Evolutionary conservation across 192 early-diverging fungal species (phyloP).

Genomic region (Coemansia sp.): DNA sequence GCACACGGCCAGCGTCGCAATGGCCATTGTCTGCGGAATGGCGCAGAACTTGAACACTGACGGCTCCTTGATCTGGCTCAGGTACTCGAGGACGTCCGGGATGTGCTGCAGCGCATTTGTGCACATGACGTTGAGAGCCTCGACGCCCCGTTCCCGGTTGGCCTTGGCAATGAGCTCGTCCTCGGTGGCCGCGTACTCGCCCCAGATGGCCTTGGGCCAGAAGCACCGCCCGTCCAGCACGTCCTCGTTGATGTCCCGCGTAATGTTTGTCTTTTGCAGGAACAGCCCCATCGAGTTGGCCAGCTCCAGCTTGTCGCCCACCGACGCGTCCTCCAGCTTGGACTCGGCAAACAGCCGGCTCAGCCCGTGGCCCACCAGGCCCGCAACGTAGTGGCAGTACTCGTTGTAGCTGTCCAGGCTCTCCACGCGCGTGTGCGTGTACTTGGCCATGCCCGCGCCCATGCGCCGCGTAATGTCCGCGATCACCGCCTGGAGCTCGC

Average conservation of each 20-base stretch:
- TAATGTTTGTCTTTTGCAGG: conserved; percentile 98
- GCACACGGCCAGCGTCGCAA: conserved; percentile 80
- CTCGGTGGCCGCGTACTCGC: conserved; percentile 65
- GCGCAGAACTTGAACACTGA: conserved; percentile 91
- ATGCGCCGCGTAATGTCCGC: conserved; percentile 86
- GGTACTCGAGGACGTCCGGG: conserved; percentile 81
- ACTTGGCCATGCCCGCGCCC: conserved; percentile 96
- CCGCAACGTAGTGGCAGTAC: conserved; percentile 97
- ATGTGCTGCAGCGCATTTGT: conserved; percentile 78
- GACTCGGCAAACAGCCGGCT: conserved; percentile 85
- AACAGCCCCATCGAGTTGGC: conserved; percentile 97
- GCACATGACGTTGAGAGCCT: conserved; percentile 85
- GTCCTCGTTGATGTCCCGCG: conserved; percentile 92
- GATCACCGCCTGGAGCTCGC: conserved; percentile 78
- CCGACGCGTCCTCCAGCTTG: conserved; percentile 63
- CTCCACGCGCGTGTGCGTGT: conserved; percentile 57
- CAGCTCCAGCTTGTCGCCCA: conserved; percentile 50
- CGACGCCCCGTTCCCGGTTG: conserved; percentile 62
- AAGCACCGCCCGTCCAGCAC: conserved; percentile 81
- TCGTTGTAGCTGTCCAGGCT: conserved; percentile 88
- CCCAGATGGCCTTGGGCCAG: conserved; percentile 97
- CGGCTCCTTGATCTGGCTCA: conserved; percentile 68
- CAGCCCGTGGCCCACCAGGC: conserved; percentile 89
- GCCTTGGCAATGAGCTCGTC: conserved; percentile 65
- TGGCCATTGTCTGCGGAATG: conserved; percentile 99